These are phyloP conservation scores for Tolypocladium capitatum DNA, from an alignment of 2,329 filamentous ascomycete genomes.

Conservation along the genomic window DNA sequence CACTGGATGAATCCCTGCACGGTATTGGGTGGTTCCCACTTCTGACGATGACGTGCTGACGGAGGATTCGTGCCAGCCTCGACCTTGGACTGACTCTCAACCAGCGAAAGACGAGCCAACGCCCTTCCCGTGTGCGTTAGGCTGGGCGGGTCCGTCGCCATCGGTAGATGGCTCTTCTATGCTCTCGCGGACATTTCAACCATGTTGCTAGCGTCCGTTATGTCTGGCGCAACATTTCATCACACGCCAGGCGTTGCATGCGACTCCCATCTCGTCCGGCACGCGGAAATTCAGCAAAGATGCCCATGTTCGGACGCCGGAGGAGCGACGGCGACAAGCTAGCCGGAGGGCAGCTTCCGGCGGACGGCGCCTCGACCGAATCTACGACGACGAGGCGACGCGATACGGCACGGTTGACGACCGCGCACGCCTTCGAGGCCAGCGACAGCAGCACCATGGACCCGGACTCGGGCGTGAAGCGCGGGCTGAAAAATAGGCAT, in stretches of 20 bases:
- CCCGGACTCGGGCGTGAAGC: slow-evolving; percentile 51
- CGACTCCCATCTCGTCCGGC: not conserved
- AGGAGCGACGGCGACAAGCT: slow-evolving; percentile 2
- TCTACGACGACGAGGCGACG: slow-evolving; percentile 4
- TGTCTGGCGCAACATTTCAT: too few relatives aligned
- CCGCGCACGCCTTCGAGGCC: slow-evolving; percentile 6
- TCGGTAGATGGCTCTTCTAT: not conserved
- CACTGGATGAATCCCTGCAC: too few relatives aligned
- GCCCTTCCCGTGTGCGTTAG: slow-evolving; percentile 1
- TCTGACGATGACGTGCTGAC: not conserved
- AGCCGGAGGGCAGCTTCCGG: slow-evolving; percentile 3
- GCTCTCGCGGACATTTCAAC: not conserved
- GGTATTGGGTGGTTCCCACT: not conserved
- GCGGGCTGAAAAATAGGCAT: slow-evolving; percentile 55
- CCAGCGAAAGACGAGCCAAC: not conserved
- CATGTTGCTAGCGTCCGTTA: too few relatives aligned
- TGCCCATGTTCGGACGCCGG: slow-evolving; percentile 3
- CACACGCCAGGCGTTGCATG: not conserved
- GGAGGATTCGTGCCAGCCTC: not conserved
- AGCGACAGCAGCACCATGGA: slow-evolving; percentile 34
- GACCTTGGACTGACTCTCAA: not conserved
- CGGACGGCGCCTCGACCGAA: slow-evolving; percentile 8
- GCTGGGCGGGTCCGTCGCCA: not conserved
- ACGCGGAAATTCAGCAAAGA: not conserved
- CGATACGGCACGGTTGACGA: slow-evolving; percentile 7